Conservation (phyloP, 2,329 filamentous ascomycete species). For the Diaporthe sp. region DNA sequence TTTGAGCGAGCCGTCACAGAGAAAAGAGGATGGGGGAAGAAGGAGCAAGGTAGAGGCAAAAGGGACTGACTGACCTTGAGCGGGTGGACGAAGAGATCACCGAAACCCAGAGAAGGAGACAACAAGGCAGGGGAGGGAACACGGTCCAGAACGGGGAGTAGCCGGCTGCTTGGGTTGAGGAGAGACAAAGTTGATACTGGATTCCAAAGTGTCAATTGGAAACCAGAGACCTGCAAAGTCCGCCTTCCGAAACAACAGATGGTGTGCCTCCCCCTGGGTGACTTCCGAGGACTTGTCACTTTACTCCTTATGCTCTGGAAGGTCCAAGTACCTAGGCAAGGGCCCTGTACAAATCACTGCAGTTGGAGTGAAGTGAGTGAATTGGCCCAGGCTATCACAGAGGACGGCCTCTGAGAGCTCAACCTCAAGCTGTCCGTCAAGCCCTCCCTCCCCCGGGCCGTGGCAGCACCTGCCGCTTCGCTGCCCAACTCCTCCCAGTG, state of each 20-base stretch:
- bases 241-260: background rate
- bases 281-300: background rate
- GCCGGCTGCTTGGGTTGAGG: background rate
- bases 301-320: background rate
- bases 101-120: background rate
- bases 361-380: background rate
- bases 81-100: background rate
- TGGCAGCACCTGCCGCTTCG: background rate
- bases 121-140: background rate
- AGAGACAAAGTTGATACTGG: background rate
- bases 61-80: slow-evolving; percentile 1
- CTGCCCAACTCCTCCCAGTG: background rate
- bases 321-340: background rate
- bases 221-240: background rate
- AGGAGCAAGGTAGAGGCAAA: background rate
- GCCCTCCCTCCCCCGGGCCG: background rate
- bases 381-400: background rate
- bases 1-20: background rate
- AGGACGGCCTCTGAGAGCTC: too few relatives aligned
- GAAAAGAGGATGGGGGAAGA: background rate
- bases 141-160: background rate
- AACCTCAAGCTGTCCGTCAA: too few relatives aligned
- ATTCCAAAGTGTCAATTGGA: background rate
- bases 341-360: background rate
- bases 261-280: background rate